Base-by-base conservation (phyloP, 2,329 filamentous ascomycete genomes). In the Botrytis squamosa region DNA sequence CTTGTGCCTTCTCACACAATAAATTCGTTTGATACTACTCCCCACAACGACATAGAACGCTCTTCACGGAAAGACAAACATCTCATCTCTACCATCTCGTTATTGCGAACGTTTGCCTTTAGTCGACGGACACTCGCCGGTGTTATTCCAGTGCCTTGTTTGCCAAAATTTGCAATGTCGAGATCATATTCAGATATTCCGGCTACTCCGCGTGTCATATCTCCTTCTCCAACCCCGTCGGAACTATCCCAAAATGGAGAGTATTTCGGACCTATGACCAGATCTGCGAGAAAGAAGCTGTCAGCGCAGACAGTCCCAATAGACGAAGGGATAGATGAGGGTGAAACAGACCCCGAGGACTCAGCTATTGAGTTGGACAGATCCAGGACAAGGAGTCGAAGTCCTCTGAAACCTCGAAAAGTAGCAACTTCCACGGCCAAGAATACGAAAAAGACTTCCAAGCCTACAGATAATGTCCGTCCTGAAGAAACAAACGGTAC, bases 161-260 rank as follows among this genome's bases (percentile, higher is more conserved):
- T 93, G 3, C 90, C 90, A 65, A 87, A 88, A 57, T 92, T 92
- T 85, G 79, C 68, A 64, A 79, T 81, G 79, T 77, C 78, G 29
- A 75, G 76, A 66, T 74, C 78, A 59, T 74, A 75, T 42, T 74
- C 75, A 70, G 85, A 88, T 76, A 85, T 96, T 74, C 94, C 95
- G 73, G 88, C 88, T 73, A 96, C 92, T 73, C 94, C 94, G 80
- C 91, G 94, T 80, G 93, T 98, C 78, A 97, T 96, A 78, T 97
- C 94, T 20, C 94, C 95, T 59, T 96, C 94, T 72, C 94, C 95
- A 59, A 91, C 92, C 3, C 90, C 90, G 1, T 91, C 89, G 36
- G 89, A 91, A 73, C 82, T 81, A 46, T 86, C 85, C 76, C 82
- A 81, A 36, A 83, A 84, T 74, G 87, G 91, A 81, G 87, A 87